Evolutionary conservation across 371 early-diverging fungal species (phyloP).

Genomic region (Haplosporangium sp.): DNA sequence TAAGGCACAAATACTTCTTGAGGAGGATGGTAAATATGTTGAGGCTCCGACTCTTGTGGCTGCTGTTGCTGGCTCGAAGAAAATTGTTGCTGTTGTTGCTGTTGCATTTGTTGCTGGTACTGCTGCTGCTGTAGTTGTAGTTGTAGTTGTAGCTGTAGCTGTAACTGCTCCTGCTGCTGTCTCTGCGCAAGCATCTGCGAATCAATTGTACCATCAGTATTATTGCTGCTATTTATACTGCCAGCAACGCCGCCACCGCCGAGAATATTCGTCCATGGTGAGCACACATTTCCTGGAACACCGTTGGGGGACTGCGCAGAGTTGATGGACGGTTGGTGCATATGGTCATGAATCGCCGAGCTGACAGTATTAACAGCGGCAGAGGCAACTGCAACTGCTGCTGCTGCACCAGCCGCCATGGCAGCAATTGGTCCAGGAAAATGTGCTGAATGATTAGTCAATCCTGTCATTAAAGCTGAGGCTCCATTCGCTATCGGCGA

Average conservation of each 20-base stretch:
- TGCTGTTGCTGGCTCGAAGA: conserved; percentile 10
- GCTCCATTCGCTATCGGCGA: neutral
- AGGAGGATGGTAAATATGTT: conserved; percentile 14
- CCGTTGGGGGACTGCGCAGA: neutral
- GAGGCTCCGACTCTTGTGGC: conserved; percentile 2
- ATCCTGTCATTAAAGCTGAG: neutral
- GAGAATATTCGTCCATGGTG: conserved; percentile 5
- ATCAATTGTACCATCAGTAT: neutral
- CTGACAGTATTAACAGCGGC: conserved; percentile 37
- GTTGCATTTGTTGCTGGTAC: conserved; percentile 2
- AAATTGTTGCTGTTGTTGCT: conserved; percentile 2
- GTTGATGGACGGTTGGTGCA: conserved; percentile 17
- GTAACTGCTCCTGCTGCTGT: conserved; percentile 5
- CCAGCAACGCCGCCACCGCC: neutral
- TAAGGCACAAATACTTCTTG: conserved; percentile 37
- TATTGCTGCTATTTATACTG: neutral
- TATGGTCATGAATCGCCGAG: conserved; percentile 39
- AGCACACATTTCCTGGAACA: neutral
- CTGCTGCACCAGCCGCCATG: conserved; percentile 43
- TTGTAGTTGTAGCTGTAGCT: neutral
- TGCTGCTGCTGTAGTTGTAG: conserved; percentile 13
- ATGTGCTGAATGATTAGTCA: neutral
- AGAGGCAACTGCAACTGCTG: conserved; percentile 41
- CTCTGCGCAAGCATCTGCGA: neutral
- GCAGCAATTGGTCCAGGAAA: conserved; percentile 29